These are phyloP conservation scores for Aureobasidium mangrovei DNA, from an alignment of 2,329 filamentous ascomycete genomes.

Conservation along the genomic window DNA sequence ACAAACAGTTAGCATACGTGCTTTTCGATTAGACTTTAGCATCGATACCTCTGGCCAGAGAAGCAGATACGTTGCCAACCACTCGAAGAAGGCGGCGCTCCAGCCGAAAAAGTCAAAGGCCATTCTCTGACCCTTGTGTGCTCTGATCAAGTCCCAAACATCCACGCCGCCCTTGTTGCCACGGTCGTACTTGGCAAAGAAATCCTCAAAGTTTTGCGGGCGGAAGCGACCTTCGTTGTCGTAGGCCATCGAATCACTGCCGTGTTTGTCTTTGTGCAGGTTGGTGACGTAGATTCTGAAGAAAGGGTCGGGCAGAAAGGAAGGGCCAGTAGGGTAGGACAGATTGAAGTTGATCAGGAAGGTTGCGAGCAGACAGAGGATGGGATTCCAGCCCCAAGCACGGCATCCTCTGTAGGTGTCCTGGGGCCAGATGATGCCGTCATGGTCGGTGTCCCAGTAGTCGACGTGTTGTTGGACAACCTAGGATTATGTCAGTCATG, in stretches of 20 bases:
- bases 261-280: constrained; percentile 37
- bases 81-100: constrained; percentile 39
- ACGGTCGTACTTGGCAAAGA: constrained; percentile 39
- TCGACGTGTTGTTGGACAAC: constrained; percentile 46
- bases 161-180: constrained; percentile 32
- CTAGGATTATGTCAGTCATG: constrained; percentile 14
- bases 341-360: constrained; percentile 43
- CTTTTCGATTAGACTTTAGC: constrained; percentile 28
- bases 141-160: constrained; percentile 29
- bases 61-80: constrained; percentile 15
- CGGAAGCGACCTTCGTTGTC: constrained; percentile 39
- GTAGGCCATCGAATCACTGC: constrained; percentile 35
- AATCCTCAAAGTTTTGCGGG: constrained; percentile 34
- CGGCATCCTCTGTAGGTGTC: constrained; percentile 44
- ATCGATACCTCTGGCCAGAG: not conserved
- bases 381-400: constrained; percentile 36
- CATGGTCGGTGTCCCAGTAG: constrained; percentile 45
- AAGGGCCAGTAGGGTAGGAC: constrained; percentile 39
- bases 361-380: constrained; percentile 37
- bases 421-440: constrained; percentile 45
- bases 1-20: constrained; percentile 45
- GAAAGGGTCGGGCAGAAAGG: constrained; percentile 37
- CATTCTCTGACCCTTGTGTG: constrained; percentile 36
- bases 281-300: constrained; percentile 35
- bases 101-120: constrained; percentile 39